Base-by-base conservation (phyloP, 306 rosid genomes). In the Cicer yamashitae region DNA sequence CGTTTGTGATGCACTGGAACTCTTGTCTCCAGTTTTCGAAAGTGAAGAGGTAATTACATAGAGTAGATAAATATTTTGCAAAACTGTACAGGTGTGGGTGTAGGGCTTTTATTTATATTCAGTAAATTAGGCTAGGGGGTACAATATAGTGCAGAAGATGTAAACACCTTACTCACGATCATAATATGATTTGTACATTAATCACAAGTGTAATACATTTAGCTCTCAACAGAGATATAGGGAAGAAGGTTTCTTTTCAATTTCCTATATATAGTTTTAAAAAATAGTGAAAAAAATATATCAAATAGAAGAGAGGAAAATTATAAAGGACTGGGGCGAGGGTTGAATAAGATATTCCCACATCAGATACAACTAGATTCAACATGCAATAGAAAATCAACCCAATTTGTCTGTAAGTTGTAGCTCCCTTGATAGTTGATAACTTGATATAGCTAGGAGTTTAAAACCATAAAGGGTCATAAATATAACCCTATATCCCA, bases 21-120 rank as follows among this genome's bases (percentile, higher is more conserved):
- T 94, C 73, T 81, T 94, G 58, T 94, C 99, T 53, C 98, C 99
- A 15, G 92, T 92, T 84, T 94, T 94, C 75, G 96, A 94, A 88
- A 92, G 96, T 54, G 99, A 94, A 89, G 99, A 94, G 99, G 99
- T 94, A 74, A 51, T 74, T 61, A 70, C 54, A 50, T 15, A 50
- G 43, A 70, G 18, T 43, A 48, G 20, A 70, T 9, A 47, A 51
- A 46, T 18, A 60, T 37, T n/a, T 61, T 60, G 7, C 40, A 7
- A 69, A 70, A 22, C 37, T 40, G 77, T 70, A 48, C 22, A 46
- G 17, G 63, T 38, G 58, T 68, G 7, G 44, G 70, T 58, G 52
- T 46, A 38, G 9, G 57, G 67, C 61, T 56, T 51, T 70, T 38
- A 39, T 71, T 48, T 61, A 61, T 61, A 39, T 60, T 70, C 39